These are phyloP conservation scores for Plasmopara muralis DNA, from an alignment of 352 stramenopile genomes.

Conservation along the genomic window DNA sequence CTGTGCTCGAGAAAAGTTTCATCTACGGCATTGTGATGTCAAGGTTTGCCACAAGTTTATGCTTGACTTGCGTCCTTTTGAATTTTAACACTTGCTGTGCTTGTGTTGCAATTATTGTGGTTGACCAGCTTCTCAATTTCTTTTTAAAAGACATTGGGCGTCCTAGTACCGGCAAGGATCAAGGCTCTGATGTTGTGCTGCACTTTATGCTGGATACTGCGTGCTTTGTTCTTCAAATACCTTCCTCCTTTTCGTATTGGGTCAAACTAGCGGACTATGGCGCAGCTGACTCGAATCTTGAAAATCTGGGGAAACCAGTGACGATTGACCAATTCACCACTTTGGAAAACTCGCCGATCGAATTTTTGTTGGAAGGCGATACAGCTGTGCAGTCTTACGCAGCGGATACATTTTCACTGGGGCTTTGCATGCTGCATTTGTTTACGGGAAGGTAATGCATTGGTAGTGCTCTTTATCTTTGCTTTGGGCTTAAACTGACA, in stretches of 20 bases:
- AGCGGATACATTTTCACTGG: constrained; percentile 94
- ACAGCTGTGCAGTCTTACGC: constrained; percentile 85
- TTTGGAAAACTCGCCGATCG: constrained; percentile 95
- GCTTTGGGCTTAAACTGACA: constrained; percentile 2
- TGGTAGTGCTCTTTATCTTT: not conserved
- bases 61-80: too few species aligned
- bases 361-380: constrained; percentile 94
- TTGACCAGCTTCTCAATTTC: constrained; percentile 92
- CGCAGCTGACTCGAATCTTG: constrained; percentile 87
- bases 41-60: constrained; percentile 61
- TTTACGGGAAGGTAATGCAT: constrained; percentile 86
- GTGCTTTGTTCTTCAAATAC: constrained; percentile 53
- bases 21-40: constrained; percentile 97
- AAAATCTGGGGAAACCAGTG: constrained; percentile 87
- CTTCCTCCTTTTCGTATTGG: constrained; percentile 64
- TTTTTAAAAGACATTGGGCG: constrained; percentile 87
- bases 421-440: constrained; percentile 94
- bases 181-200: constrained; percentile 35
- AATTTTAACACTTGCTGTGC: too few species aligned
- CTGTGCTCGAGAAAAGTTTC: constrained; percentile 81
- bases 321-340: constrained; percentile 95
- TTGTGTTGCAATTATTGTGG: not conserved
- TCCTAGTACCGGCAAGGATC: constrained; percentile 22
- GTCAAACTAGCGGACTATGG: constrained; percentile 99
- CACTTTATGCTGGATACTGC: constrained; percentile 56